A percentile compares a stretch with the other conserved stretches of the same genome.
Evolutionary conservation across 768 basidiomycete genomes (phyloP).

Genomic region (Chalciporus piperatus): DNA sequence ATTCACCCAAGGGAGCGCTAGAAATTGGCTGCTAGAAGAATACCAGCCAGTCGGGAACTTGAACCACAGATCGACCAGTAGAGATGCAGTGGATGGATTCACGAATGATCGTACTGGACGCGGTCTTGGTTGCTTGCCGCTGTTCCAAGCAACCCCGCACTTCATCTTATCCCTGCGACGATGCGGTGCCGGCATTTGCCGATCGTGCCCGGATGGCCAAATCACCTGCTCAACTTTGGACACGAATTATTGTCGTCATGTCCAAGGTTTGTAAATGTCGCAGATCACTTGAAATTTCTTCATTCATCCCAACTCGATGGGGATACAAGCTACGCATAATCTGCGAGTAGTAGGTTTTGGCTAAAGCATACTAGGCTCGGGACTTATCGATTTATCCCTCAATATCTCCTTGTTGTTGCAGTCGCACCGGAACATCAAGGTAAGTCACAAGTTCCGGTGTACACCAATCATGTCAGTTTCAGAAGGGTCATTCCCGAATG

Average conservation of each 20-base stretch:
- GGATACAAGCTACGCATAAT: not conserved
- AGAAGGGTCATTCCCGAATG: not conserved
- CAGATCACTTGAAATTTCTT: too few species aligned
- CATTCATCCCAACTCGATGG: not conserved
- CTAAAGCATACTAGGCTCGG: too few species aligned
- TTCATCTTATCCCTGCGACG: too few species aligned
- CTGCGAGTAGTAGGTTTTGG: not conserved
- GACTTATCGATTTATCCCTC: too few species aligned
- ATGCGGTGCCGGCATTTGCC: not conserved
- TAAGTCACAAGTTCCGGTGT: not conserved
- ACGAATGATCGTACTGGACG: constrained; percentile 10
- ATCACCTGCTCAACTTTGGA: too few species aligned
- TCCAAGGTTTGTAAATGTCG: not conserved
- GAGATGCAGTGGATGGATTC: constrained; percentile 4
- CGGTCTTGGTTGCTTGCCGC: not conserved
- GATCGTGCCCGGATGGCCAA: not conserved
- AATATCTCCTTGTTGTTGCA: too few species aligned
- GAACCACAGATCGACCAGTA: not conserved
- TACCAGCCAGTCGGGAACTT: not conserved
- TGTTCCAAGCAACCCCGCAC: too few species aligned
- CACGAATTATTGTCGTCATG: not conserved
- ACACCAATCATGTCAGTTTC: not conserved
- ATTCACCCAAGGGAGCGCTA: not conserved
- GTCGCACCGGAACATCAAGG: not conserved
- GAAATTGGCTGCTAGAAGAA: not conserved